Base-by-base conservation (phyloP, 176 grass and related monocot genomes). In the Canna indica region DNA sequence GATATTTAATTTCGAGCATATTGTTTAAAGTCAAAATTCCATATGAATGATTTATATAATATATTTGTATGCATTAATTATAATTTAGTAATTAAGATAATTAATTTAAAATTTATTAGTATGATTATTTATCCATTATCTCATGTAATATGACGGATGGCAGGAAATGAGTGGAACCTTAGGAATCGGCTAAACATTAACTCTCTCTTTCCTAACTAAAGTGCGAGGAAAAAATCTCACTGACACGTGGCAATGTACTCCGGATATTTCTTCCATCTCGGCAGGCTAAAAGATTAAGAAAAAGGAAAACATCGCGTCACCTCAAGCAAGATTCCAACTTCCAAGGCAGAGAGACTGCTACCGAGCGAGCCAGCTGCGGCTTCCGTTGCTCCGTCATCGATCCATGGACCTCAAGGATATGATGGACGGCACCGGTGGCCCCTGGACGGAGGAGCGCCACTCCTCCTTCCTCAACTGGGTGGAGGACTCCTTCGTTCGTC, bases 371-470 rank as follows among this genome's bases (percentile, higher is more conserved):
- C 24, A 58, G 22, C 56, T 2, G 24, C 56, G 50, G n/a, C n/a
- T n/a, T n/a, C n/a, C n/a, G n/a, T n/a, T n/a, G n/a, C n/a, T 8
- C 26, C 57, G 27, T 8, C 58, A 7, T 30, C 26, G 58, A 60
- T 60, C 7, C 46, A 79, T 79, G 76, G 82, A 70, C 1, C 64
- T 64, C 35, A 44, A 35, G 75, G 81, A 78, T 82, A 83, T 46
- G 82, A 86, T 36, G 69, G 69, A 64, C 64, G 47, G 18, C 30
- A 7, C 9, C 68, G 33, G 36, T 46, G 58, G 78, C 54, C 76
- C 63, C 44, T 95, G 91, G 91, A 95, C 91, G 27, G 91, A 95
- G 83, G 85, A 95, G 82, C 87, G 80, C 11, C 91, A 95, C 78
- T 85, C 82, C 36, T 73, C 87, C 68, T 95, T 91, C 85, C 91